Percentiles rank a stretch among this genome's conserved stretches.
phyloP scores from a whole-genome alignment of 108 stramenopile genomes.

The Nannochloropsis granulata region DNA sequence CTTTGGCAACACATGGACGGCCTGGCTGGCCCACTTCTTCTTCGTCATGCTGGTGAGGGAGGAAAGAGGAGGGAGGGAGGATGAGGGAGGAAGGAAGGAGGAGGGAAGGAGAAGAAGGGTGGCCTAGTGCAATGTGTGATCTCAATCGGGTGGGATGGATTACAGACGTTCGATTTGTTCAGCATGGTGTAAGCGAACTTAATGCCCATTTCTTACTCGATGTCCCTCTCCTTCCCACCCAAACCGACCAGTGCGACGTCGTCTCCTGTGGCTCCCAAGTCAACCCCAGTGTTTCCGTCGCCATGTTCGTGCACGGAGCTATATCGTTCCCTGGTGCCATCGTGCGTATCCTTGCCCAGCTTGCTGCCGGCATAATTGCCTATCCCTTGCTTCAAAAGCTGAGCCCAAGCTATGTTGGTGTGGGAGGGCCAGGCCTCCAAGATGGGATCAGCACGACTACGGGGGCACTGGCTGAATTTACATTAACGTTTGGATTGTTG shows the following conservation, averaged over 20 bases:
- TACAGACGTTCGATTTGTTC: background rate
- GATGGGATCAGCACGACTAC: background rate
- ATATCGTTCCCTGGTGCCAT: background rate
- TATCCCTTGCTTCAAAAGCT: constrained; percentile 14
- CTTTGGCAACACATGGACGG: constrained; percentile 26
- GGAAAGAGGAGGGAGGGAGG: background rate
- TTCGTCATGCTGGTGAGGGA: constrained; percentile 22
- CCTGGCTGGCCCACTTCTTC: constrained; percentile 29
- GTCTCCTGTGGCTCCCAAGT: constrained; percentile 25
- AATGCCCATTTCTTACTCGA: background rate
- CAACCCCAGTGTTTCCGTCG: constrained; percentile 25
- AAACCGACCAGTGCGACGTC: constrained; percentile 3
- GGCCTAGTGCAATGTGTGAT: background rate
- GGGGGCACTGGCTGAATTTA: constrained; percentile 13
- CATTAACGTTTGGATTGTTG: constrained; percentile 5
- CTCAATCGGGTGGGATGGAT: background rate
- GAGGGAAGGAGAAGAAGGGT: background rate
- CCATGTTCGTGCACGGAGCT: constrained; percentile 13
- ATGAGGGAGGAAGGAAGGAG: background rate
- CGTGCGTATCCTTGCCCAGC: constrained; percentile 19
- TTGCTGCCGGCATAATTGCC: constrained; percentile 15
- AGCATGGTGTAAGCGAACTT: background rate
- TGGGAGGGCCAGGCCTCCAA: constrained; percentile 19
- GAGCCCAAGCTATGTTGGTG: constrained; percentile 12
- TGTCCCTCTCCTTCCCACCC: background rate